These are phyloP conservation scores for Heliamphora pulchella DNA, from an alignment of 179 eudicot species.

Conservation along the genomic window DNA sequence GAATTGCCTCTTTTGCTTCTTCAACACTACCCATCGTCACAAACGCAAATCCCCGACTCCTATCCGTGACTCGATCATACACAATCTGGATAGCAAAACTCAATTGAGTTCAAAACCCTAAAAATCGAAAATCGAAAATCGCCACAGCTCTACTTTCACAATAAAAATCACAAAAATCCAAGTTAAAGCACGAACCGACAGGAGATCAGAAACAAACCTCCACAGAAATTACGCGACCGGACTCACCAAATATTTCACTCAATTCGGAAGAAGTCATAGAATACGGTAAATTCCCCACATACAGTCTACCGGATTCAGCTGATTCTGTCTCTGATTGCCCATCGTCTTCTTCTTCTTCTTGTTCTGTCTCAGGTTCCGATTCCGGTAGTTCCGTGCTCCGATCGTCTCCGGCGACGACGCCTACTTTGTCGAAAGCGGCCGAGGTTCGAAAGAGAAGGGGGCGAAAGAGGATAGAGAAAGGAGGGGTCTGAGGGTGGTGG, in stretches of 20 bases:
- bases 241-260: constrained; percentile 55
- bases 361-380: constrained; percentile 18
- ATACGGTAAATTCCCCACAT: constrained; percentile 78
- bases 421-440: constrained; percentile 13
- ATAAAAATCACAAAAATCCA: background rate
- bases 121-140: background rate
- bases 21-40: constrained; percentile 71
- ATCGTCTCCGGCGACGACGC: constrained; percentile 16
- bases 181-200: too few species aligned
- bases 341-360: constrained; percentile 24
- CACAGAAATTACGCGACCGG: constrained; percentile 55
- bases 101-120: background rate
- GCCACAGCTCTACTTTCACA: background rate
- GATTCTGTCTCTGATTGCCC: constrained; percentile 21
- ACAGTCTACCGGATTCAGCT: constrained; percentile 48
- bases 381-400: constrained; percentile 19
- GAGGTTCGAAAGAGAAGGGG: constrained; percentile 23
- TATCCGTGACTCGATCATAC: constrained; percentile 70
- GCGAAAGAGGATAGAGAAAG: constrained; percentile 20
- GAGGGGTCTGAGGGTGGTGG: constrained; percentile 13
- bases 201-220: constrained; percentile 52
- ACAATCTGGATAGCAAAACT: constrained; percentile 51
- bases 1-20: constrained; percentile 74
- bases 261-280: constrained; percentile 52
- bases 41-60: constrained; percentile 91